Evolutionary conservation across 2,329 filamentous ascomycete species (phyloP).

Genomic region (Diaporthe australafricana): DNA sequence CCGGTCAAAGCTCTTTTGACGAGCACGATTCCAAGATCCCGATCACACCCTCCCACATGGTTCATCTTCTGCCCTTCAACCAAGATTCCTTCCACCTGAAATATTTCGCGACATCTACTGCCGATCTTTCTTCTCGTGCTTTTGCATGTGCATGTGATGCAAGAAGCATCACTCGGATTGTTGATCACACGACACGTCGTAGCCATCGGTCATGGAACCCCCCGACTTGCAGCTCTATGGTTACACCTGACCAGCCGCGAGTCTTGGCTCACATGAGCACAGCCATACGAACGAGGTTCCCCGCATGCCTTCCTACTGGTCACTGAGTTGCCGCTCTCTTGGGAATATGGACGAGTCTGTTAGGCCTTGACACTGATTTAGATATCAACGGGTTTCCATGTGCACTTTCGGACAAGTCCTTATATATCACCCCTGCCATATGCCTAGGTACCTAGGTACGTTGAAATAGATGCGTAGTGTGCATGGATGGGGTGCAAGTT

Average conservation of each 20-base stretch:
- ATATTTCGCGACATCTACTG: constrained; percentile 5
- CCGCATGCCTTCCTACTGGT: neutral
- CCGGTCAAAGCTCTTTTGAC: neutral
- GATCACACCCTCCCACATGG: neutral
- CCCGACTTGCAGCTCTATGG: constrained; percentile 11
- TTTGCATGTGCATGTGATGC: constrained; percentile 8
- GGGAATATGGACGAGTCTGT: neutral
- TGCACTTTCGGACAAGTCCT: no score
- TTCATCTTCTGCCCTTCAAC: neutral
- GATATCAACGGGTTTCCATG: neutral
- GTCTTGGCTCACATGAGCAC: constrained; percentile 8
- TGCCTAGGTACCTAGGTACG: neutral
- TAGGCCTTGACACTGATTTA: neutral
- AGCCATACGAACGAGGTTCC: neutral
- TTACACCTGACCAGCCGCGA: constrained; percentile 8
- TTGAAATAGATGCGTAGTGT: neutral
- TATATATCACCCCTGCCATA: neutral
- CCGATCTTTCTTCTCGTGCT: neutral
- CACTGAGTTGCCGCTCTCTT: neutral
- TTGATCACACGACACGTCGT: constrained; percentile 10
- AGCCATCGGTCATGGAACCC: constrained; percentile 2
- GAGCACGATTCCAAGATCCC: neutral
- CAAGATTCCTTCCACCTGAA: neutral
- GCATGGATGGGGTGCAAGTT: neutral
- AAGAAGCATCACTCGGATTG: neutral